Evolutionary conservation across 2,329 filamentous ascomycete species (phyloP), one percentile per base, ranked within the genome.

Genomic region (Phaeosphaeriaceae sp.): DNA sequence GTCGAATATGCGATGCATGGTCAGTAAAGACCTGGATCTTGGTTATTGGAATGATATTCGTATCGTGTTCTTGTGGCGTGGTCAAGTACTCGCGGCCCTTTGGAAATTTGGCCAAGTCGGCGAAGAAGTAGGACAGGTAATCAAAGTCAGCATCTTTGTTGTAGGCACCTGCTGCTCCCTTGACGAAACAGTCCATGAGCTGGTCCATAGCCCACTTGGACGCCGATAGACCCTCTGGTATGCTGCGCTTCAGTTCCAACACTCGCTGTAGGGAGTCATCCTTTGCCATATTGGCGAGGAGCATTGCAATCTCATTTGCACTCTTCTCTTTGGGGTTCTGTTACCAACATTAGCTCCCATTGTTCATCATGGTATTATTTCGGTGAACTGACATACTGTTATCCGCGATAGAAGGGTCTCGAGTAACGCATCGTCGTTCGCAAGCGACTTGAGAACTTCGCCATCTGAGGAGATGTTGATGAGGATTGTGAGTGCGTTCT

Each of bases 11-110:
- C 2, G 90, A 95, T 62, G 83, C 81, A 76, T 97, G 91, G 73
- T 96, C 91, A 1, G 94, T 97, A 73, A 97, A 97, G 50, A 97
- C 93, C 52, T 88, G 89, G 54, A 99, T 80, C 78, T 97, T 97
- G 40, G 89, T 90, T 39, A 97, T 80, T 2, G 94, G 94, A n/a
- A 97, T 85, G 12, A 96, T 74, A 47, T 76, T 84, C 1, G 78
- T 80, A 70, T 96, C 92, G 72, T 95, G 93, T 1, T 83, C 76
- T 69, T 95, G 89, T 45, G 83, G 79, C 12, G 80, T 82, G 4
- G 90, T 81, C 59, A 96, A 89, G 76, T 94, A 90, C 42, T 83
- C 80, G 23, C 90, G 83, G 16, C 92, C 85, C 58, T 89, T 83
- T 29, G 85, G 79, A 64, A 92, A 87, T 74, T 82, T 96, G 41